Evolutionary conservation across 495 filamentous ascomycete genomes (phyloP), one percentile per base, ranked within the genome.

Genomic region (Trichocladium antarcticum): DNA sequence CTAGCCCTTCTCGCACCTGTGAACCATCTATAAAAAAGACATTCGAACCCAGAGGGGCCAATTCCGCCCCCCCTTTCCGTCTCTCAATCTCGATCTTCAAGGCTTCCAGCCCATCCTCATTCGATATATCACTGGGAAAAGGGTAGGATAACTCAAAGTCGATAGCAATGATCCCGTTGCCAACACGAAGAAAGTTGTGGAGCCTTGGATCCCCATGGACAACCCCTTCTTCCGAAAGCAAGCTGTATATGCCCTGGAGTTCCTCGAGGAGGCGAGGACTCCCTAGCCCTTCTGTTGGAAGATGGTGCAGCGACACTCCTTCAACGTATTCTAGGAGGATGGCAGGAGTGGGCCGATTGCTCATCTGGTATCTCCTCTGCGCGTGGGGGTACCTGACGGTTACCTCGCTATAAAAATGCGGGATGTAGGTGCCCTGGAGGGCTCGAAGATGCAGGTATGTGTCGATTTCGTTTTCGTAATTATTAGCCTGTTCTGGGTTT

Each of bases 191-290:
- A 21, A 50, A 50, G 48, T 50, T 44, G 34, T 50, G 40, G 16
- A 50, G 48, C 15, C 14, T n/a, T 29, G 40, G 32, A 38, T 50
- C 40, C 34, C 48, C 34, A 38, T 50, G 48, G 45, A 44, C 29
- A 50, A 50, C 48, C 10, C 40, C 48, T 0, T 50, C n/a, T 31
- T 44, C n/a, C 35, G 48, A 44, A 38, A 50, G 41, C 10, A 38
- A 20, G 40, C 28, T 21, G 12, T 50, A 50, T 12, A 44, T 39
- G 2, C 20, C 40, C 24, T 44, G 4, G 22, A 50, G 40, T 22
- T 38, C 22, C 21, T 37, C 34, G n/a, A 50, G 21, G 22, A 50
- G 48, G 20, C 10, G 32, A 39, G 48, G 40, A 31, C 38, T 31
- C 40, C 22, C 22, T 39, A 50, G 48, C 40, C 38, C 40, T 16